Evolutionary conservation across 345 rosid genomes (phyloP).

Genomic region (Hibiscus trionum): DNA sequence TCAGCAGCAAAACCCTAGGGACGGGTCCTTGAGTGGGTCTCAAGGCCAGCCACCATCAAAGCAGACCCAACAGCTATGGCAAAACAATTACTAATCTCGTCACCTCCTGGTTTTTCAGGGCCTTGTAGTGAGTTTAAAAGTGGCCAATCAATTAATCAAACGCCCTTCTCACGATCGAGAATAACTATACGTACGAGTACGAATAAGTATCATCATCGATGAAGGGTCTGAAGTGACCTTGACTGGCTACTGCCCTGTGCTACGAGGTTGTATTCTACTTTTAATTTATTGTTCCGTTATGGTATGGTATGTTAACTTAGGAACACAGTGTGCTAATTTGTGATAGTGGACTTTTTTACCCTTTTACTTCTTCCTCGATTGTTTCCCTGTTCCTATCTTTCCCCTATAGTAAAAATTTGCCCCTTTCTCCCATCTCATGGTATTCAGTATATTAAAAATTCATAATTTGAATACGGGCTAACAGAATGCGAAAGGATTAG

Average conservation of each 20-base stretch:
- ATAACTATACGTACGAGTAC: not conserved
- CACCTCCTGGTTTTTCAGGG: conserved; percentile 53
- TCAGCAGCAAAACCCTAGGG: conserved; percentile 89
- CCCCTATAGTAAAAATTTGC: conserved; percentile 13
- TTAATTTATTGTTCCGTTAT: conserved; percentile 20
- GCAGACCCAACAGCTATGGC: conserved; percentile 92
- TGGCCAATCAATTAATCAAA: conserved; percentile 29
- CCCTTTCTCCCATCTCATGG: not conserved
- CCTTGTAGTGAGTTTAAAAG: conserved; percentile 33
- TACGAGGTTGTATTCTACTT: conserved; percentile 44
- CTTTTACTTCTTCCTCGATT: not conserved
- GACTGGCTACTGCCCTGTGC: conserved; percentile 43
- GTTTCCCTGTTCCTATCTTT: not conserved
- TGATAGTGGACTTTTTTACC: conserved; percentile 20
- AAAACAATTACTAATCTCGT: conserved; percentile 65
- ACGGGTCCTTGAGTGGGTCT: conserved; percentile 45
- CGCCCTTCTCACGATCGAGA: conserved; percentile 20
- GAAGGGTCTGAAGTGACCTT: conserved; percentile 23
- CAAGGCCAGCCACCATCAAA: conserved; percentile 78
- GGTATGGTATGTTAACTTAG: conserved; percentile 32
- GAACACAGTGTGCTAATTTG: conserved; percentile 54
- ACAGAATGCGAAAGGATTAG: too few species aligned
- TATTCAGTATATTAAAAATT: not conserved
- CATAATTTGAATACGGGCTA: too few species aligned
- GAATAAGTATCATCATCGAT: not conserved